Evolutionary conservation across 2,329 filamentous ascomycete genomes (phyloP).

Genomic region (Aspergillus niger): DNA sequence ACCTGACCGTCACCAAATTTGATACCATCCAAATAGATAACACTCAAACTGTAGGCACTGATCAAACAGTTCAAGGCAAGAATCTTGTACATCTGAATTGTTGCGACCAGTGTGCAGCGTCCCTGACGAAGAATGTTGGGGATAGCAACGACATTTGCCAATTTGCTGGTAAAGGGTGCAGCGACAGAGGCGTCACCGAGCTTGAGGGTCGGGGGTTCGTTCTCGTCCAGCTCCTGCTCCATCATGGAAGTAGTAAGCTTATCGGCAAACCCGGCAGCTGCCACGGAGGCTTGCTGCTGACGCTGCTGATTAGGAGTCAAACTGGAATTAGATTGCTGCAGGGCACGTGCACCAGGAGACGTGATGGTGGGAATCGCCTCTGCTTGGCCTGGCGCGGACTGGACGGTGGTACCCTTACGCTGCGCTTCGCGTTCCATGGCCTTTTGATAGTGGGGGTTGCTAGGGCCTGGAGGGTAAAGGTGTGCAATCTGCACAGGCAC

Average conservation of each 20-base stretch:
- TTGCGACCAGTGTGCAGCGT: constrained; percentile 94
- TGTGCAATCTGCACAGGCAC: constrained; percentile 92
- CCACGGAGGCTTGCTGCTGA: constrained; percentile 63
- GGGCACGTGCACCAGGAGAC: constrained; percentile 64
- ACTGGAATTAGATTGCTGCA: constrained; percentile 54
- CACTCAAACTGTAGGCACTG: constrained; percentile 93
- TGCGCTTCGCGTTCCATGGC: constrained; percentile 84
- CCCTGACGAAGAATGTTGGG: constrained; percentile 98
- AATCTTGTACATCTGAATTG: constrained; percentile 99
- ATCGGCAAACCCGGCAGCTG: constrained; percentile 78
- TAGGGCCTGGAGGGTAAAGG: constrained; percentile 85
- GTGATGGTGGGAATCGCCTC: constrained; percentile 65
- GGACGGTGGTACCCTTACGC: constrained; percentile 68
- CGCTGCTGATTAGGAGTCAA: constrained; percentile 54
- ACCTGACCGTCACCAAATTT: constrained; percentile 99
- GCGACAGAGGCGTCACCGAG: constrained; percentile 96
- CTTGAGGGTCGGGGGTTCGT: constrained; percentile 93
- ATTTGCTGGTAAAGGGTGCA: constrained; percentile 95
- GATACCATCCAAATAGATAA: constrained; percentile 96
- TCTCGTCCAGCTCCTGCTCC: constrained; percentile 83
- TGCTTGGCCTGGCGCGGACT: constrained; percentile 54
- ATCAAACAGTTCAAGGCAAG: constrained; percentile 96
- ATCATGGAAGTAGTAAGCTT: constrained; percentile 85
- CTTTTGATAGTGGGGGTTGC: constrained; percentile 91
- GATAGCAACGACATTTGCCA: constrained; percentile 93